phyloP scores from a whole-genome alignment of 2,329 filamentous ascomycete genomes.

The Phyllachora maydis region DNA sequence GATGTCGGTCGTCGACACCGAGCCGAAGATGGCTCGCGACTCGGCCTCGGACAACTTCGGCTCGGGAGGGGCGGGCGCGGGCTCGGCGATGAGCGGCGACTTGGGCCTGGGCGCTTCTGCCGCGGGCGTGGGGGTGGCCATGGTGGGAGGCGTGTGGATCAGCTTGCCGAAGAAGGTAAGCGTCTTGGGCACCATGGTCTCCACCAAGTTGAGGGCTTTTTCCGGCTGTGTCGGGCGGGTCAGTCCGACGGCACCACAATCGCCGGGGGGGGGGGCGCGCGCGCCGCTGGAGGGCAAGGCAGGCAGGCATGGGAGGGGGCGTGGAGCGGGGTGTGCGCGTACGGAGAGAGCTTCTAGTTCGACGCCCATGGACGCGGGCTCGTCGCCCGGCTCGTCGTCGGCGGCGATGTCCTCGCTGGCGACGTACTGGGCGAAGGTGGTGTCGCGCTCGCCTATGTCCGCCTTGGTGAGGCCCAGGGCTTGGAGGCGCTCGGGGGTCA shows the following conservation, averaged over 20 bases:
- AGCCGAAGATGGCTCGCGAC: slow-evolving; percentile 17
- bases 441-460: slow-evolving; percentile 11
- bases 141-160: slow-evolving; percentile 8
- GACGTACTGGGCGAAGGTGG: too few species aligned
- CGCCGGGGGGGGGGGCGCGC: too few species aligned
- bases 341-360: slow-evolving; percentile 1
- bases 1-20: slow-evolving; percentile 17
- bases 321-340: slow-evolving; percentile 3
- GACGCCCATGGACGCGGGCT: neutral
- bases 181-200: slow-evolving; percentile 12
- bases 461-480: slow-evolving; percentile 10
- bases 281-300: too few species aligned
- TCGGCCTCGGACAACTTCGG: slow-evolving; percentile 2
- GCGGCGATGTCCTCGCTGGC: slow-evolving; percentile 6
- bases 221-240: too few species aligned
- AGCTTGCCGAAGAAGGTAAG: slow-evolving; percentile 17
- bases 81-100: slow-evolving; percentile 6
- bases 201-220: too few species aligned
- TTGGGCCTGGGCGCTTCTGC: slow-evolving; percentile 7
- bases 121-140: slow-evolving; percentile 5
- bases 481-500: slow-evolving; percentile 11
- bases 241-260: too few species aligned
- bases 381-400: neutral
- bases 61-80: slow-evolving; percentile 2
- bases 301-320: too few species aligned